Evolutionary conservation across 352 stramenopile species (phyloP), one percentile per base, ranked within the genome.

Genomic region (Vaucheria bursata): DNA sequence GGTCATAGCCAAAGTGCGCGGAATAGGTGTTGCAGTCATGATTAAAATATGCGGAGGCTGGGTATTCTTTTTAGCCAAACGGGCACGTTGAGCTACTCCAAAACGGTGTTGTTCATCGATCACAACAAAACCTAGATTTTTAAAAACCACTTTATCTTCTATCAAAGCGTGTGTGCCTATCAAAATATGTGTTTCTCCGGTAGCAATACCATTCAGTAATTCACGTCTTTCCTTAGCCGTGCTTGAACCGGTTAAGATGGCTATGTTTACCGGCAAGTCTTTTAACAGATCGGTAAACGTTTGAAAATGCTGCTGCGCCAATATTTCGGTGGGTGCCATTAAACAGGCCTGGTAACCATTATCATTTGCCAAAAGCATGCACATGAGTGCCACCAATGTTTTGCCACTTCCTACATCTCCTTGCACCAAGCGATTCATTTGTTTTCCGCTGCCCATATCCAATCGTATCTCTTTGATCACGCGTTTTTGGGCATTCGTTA

Each of bases 1-100:
- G 1, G 52, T 71, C 52, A 83, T n/a, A n/a, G 74, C 37, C 29
- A 83, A 64, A 12, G 73, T 83, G 32, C 78, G 76, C 7, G 78
- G 78, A 25, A 83, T 83, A 0, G 78, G 78, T 7, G 78, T 83
- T 6, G 78, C 78, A 18, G 64, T 81, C 36, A 83, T 52, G 25
- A 76, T 64, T 1, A 80, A 70, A 0, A 68, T 39, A n/a, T n/a
- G n/a, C 25, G 75, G 59, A 7, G 73, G 66, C 12, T 71, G 12
- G 45, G 45, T 25, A 59, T 25, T 25, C 45, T 59, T 59, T 25
- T 25, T 18, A 25, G 45, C 25, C 45, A 59, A 25, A 25, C 12
- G 12, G 12, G 18, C 12, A 25, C 45, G 45, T 59, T 59, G 45
- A 25, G 25, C 45, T 25, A 59, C 45, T 25, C 45, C 45, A 25